Evolutionary conservation across 1,139 yeast species (phyloP), one percentile per base, ranked within the genome.

Genomic region (Hyphopichia buzzinii): DNA sequence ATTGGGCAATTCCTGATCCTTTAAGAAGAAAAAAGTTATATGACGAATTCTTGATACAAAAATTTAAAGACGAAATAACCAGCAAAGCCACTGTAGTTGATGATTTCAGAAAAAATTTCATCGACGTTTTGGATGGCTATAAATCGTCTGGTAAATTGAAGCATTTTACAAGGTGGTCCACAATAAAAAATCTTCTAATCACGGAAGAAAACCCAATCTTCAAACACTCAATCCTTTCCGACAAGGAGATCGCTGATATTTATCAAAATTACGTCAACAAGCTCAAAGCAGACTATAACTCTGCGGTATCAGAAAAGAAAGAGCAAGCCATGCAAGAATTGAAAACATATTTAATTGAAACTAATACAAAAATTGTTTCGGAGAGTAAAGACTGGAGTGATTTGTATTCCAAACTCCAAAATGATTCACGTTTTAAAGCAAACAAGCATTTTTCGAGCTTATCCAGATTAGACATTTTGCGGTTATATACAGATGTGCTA

Each of bases 1-100:
- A 87, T 53, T 87, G 95, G 94, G 62, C 71, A 1, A 60, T 88
- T 1, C 61, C 66, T 4, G 84, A 81, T 48, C 73, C 96, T 0
- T 50, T 81, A 7, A 66, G 68, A 41, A 72, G 94, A 35, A 80
- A 81, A 47, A 64, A 63, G 14, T 54, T 78, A 15, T 89, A 83
- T 56, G 95, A 88, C 37, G 78, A 77, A 28, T 85, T 74, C 51
- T 56, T 84, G 21, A 66, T 72, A 1, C 72, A 73, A 23, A 72
- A 77, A 48, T 66, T 81, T 6, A 77, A 77, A 45, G 72, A 72
- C 29, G 82, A 81, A 44, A 52, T 78, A 31, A 55, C 73, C 34
- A 72, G 76, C 48, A 81, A 77, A 44, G 67, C 74, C 26, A 68
- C 70, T 21, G 68, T 80, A 7, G 61, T 75, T 23, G 80, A 76